These are phyloP conservation scores for Oryza brachyantha DNA, from an alignment of 176 grass and related monocot species.

Conservation along the genomic window DNA sequence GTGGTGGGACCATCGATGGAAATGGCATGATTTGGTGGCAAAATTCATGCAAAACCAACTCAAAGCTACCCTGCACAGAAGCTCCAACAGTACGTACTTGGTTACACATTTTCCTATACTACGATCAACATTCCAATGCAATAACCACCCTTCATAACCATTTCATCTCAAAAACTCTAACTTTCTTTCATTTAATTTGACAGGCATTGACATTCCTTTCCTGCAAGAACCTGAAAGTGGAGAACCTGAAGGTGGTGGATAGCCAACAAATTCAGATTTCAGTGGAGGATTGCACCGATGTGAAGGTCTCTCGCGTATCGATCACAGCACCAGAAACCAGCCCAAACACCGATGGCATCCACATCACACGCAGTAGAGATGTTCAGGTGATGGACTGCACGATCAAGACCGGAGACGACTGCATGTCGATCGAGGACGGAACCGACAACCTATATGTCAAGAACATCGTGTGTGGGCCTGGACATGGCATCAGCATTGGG, in stretches of 20 bases:
- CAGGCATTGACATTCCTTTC: constrained; percentile 35
- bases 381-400: constrained; percentile 19
- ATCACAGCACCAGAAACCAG: constrained; percentile 18
- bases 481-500: constrained; percentile 53
- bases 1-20: constrained; percentile 53
- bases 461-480: constrained; percentile 27
- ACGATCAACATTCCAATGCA: not conserved
- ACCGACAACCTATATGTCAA: constrained; percentile 17
- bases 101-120: not conserved
- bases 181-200: not conserved
- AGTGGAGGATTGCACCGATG: not conserved
- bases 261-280: constrained; percentile 38
- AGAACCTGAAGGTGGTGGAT: constrained; percentile 14
- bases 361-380: not conserved
- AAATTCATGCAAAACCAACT: constrained; percentile 50
- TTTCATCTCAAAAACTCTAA: not conserved
- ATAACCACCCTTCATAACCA: not conserved
- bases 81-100: not conserved
- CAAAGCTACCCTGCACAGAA: not conserved
- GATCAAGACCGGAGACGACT: constrained; percentile 38
- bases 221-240: constrained; percentile 39
- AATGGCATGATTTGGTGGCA: constrained; percentile 67
- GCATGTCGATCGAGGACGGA: constrained; percentile 39
- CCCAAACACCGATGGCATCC: constrained; percentile 26
- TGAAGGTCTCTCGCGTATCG: not conserved